A percentile compares a stretch with the other conserved stretches of the same genome.
These are phyloP conservation scores for Fraxinus ornus DNA, from an alignment of 305 asterid genomes.

Conservation along the genomic window DNA sequence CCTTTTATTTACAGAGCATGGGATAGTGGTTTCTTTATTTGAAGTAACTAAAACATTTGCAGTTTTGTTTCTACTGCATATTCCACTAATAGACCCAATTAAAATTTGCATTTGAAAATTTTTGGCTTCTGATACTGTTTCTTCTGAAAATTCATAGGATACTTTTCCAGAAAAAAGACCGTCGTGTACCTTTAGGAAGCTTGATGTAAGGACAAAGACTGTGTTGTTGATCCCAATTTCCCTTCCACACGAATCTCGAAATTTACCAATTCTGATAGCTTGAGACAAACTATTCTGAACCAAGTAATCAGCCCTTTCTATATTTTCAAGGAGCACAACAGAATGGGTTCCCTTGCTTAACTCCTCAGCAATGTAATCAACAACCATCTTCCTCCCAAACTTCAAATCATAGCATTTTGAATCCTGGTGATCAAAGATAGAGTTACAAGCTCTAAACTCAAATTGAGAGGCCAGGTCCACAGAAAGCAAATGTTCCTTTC, in stretches of 20 bases:
- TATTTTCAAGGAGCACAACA: conserved; percentile 69
- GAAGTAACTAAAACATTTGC: conserved; percentile 34
- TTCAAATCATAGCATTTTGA: conserved; percentile 29
- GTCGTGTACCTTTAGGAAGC: conserved; percentile 28
- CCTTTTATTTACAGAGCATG: conserved; percentile 46
- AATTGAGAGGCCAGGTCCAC: conserved; percentile 51
- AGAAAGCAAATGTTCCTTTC: conserved; percentile 43
- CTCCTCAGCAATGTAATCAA: conserved; percentile 74
- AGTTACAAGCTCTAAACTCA: conserved; percentile 27
- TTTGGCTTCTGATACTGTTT: conserved; percentile 55
- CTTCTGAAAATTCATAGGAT: conserved; percentile 56
- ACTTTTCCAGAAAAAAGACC: conserved; percentile 28
- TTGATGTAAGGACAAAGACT: conserved; percentile 56
- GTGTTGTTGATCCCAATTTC: conserved; percentile 56
- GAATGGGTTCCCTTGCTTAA: conserved; percentile 56
- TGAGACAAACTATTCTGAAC: conserved; percentile 60
- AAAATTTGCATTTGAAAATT: conserved; percentile 59
- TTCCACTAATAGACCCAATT: conserved; percentile 31
- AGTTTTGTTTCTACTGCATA: conserved; percentile 22
- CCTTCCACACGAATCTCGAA: conserved; percentile 66
- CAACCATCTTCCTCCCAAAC: conserved; percentile 60
- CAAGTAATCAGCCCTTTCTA: conserved; percentile 72
- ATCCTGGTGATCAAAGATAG: conserved; percentile 43
- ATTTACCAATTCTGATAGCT: conserved; percentile 71
- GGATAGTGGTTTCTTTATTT: conserved; percentile 17